Conservation (phyloP, 148 eudicot species). For the Nepenthes mirabilis region DNA sequence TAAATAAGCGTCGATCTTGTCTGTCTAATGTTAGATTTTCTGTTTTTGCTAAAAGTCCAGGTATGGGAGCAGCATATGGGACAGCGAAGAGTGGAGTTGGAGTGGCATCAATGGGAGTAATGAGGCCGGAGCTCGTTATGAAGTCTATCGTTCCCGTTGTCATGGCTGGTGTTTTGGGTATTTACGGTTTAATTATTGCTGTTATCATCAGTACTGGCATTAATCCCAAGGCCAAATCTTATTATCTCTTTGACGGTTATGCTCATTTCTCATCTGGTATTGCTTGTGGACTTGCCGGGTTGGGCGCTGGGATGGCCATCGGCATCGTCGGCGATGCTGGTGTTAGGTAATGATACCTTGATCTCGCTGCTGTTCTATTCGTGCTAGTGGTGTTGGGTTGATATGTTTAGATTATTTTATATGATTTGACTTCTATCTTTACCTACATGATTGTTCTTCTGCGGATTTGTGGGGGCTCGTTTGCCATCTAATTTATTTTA, state of each 20-base stretch:
- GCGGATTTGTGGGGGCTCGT: too few species aligned
- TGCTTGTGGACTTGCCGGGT: slow-evolving; percentile 14
- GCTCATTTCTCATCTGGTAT: slow-evolving; percentile 15
- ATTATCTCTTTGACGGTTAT: slow-evolving; percentile 12
- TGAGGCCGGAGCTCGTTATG: slow-evolving; percentile 15
- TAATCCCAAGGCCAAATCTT: slow-evolving; percentile 11
- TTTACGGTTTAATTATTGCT: slow-evolving; percentile 15
- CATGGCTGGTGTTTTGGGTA: slow-evolving; percentile 16
- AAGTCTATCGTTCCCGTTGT: slow-evolving; percentile 13
- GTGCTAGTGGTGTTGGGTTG: background rate
- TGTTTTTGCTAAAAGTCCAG: background rate
- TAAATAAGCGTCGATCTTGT: too few species aligned
- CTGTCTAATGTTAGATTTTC: background rate
- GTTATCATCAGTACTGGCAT: slow-evolving; percentile 13
- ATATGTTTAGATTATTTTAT: background rate
- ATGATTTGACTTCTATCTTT: too few species aligned
- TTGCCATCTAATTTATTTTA: too few species aligned
- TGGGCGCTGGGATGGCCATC: slow-evolving; percentile 13
- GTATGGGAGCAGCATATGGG: slow-evolving; percentile 17
- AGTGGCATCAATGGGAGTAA: slow-evolving; percentile 16
- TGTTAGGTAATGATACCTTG: slow-evolving; percentile 8
- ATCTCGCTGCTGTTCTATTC: background rate
- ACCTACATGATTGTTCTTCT: too few species aligned
- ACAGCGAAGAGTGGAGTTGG: slow-evolving; percentile 16
- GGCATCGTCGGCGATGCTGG: slow-evolving; percentile 18